These are phyloP conservation scores for Hypoxylon rickii DNA, from an alignment of 495 filamentous ascomycete genomes.

Conservation along the genomic window DNA sequence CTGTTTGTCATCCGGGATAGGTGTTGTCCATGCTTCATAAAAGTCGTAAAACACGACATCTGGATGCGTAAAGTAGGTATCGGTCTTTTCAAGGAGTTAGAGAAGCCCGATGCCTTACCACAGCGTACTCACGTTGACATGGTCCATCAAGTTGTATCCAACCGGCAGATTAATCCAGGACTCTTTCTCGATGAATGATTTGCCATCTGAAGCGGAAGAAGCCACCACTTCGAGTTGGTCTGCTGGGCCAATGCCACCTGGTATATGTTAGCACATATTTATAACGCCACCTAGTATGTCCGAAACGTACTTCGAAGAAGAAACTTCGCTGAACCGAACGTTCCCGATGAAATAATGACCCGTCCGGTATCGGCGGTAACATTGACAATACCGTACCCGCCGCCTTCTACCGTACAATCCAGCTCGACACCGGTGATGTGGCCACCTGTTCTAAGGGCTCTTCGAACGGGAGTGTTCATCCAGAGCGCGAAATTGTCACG, in stretches of 20 bases:
- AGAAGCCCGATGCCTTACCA: not conserved
- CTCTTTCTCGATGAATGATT: constrained; percentile 54
- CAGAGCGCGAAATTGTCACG: constrained; percentile 71
- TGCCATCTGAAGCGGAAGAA: constrained; percentile 53
- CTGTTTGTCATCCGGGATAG: constrained; percentile 42
- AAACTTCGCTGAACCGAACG: constrained; percentile 74
- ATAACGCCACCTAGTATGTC: not conserved
- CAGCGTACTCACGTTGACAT: constrained; percentile 57
- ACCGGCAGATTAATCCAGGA: constrained; percentile 77
- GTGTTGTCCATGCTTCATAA: constrained; percentile 60
- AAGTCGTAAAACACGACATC: constrained; percentile 68
- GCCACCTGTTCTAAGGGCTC: constrained; percentile 65
- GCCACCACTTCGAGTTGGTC: constrained; percentile 64
- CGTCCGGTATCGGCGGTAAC: constrained; percentile 63
- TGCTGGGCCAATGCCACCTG: constrained; percentile 66
- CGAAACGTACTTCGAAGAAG: constrained; percentile 50
- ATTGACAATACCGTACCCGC: constrained; percentile 61
- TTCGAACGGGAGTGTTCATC: constrained; percentile 67
- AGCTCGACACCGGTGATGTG: constrained; percentile 72
- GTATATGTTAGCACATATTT: constrained; percentile 30
- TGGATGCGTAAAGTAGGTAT: constrained; percentile 66
- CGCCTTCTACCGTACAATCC: constrained; percentile 57
- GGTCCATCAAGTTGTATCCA: constrained; percentile 74
- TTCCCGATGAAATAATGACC: constrained; percentile 71
- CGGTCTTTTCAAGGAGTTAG: constrained; percentile 60